Conservation (phyloP, 2,329 filamentous ascomycete genomes). For the Trichophyton schoenleinii region DNA sequence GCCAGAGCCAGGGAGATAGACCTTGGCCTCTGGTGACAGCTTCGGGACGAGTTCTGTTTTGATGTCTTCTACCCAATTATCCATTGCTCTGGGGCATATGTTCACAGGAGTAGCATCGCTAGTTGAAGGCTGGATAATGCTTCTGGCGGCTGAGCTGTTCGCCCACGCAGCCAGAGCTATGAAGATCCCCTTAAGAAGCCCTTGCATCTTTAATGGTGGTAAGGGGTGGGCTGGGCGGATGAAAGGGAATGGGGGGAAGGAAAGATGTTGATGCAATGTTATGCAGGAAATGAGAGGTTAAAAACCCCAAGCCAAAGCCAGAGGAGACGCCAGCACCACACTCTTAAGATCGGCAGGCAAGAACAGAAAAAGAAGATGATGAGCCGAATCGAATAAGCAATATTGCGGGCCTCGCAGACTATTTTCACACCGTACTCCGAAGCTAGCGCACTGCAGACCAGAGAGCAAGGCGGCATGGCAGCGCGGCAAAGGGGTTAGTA, state of each 20-base stretch:
- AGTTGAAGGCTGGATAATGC: neutral
- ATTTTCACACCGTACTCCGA: neutral
- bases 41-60: constrained; percentile 14
- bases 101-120: neutral
- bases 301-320: neutral
- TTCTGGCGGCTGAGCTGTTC: constrained; percentile 11
- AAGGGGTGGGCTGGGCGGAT: neutral
- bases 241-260: neutral
- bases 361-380: neutral
- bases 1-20: constrained; percentile 33
- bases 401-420: neutral
- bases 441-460: neutral
- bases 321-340: neutral
- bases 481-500: neutral
- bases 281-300: constrained; percentile 1
- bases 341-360: neutral
- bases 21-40: constrained; percentile 29
- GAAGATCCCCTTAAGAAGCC: constrained; percentile 13
- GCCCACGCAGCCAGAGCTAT: constrained; percentile 20
- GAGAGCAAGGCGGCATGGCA: neutral
- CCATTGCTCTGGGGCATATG: constrained; percentile 5
- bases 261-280: neutral
- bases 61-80: constrained; percentile 10
- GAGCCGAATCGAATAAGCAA: too few species aligned
- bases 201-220: neutral